Percentiles rank a stretch among this genome's conserved stretches.
These are phyloP conservation scores for Metarhizium anisopliae DNA, from an alignment of 2,329 filamentous ascomycete genomes.

Conservation along the genomic window DNA sequence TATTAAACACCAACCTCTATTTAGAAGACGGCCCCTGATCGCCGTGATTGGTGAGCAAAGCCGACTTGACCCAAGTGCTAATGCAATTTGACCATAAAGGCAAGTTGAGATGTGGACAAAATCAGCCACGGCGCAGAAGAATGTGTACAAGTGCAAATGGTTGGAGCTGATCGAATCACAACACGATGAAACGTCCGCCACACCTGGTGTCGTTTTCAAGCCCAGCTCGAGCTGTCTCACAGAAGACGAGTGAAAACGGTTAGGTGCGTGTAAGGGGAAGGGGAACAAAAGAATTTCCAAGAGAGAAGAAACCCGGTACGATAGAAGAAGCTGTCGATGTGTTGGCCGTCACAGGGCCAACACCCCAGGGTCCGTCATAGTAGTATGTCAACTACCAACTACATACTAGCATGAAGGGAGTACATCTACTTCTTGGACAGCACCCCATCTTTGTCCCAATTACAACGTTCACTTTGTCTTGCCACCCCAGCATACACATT, in stretches of 20 bases:
- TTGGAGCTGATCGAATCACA: constrained; percentile 5
- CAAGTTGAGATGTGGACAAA: constrained; percentile 1
- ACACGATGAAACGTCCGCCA: constrained; percentile 1
- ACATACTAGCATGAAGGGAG: not conserved
- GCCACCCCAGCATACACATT: constrained; percentile 1
- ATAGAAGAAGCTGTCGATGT: constrained; percentile 1
- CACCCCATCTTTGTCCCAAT: not conserved
- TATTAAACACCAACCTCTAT: constrained; percentile 6
- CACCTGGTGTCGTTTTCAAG: constrained; percentile 1
- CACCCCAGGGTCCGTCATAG: not conserved
- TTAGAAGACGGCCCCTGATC: not conserved
- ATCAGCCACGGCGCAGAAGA: constrained; percentile 3
- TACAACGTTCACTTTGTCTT: not conserved
- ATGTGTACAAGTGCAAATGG: constrained; percentile 7
- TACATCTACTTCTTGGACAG: not conserved
- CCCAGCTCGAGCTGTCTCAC: constrained; percentile 1
- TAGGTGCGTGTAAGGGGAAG: not conserved
- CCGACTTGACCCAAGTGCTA: not conserved
- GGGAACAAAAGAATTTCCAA: not conserved
- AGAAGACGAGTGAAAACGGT: not conserved
- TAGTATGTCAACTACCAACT: not conserved
- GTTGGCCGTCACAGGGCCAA: not conserved
- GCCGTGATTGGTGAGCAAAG: constrained; percentile 2
- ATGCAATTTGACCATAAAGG: not conserved
- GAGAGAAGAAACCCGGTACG: not conserved